Base-by-base conservation (phyloP, 2,329 filamentous ascomycete genomes). In the Fusarium proliferatum region DNA sequence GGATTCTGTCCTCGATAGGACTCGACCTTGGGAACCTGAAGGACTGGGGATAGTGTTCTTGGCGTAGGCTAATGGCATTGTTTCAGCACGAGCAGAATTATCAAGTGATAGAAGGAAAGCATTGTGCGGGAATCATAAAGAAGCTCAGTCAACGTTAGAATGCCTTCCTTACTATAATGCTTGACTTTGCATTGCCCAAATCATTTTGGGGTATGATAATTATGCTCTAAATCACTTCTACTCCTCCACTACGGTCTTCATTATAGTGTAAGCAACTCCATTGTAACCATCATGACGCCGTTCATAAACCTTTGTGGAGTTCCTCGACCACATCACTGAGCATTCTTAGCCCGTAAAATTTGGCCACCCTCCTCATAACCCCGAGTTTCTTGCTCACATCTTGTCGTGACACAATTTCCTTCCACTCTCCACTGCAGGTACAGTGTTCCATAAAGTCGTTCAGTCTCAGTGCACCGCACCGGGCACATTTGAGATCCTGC, bases 401-500 rank as follows among this genome's bases (percentile, higher is more conserved):
- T 36, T 88, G 89, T 72, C 88, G 87, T 75, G 91, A 88, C 67
- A 95, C 86, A 26, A 91, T 94, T 73, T 90, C 90, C 23, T 87
- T 88, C 96, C 96, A 99, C 67, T 89, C 88, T 7, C 96, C 96
- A 69, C 94, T 94, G 85, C 96, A 99, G 16, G 92, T 93, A 83
- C 97, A 99, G 82, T 98, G 95, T 81, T 98, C 96, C 91, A 96
- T 95, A 77, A 98, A 97, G 79, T 98, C 96, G 80, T 97, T 98
- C 45, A 94, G 87, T 79, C 94, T 86, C 43, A 97, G 82, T 76
- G 94, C 94, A 38, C 88, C 90, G 81, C 91, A 93, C 67, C 88
- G 87, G 36, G 79, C 80, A 75, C 96, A 99, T 83, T 94, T 94
- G 65, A 98, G 83, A 81, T 99, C 96, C 84, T 98, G 96, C 39